Evolutionary conservation across 1,139 yeast species (phyloP), one percentile per base, ranked within the genome.

Genomic region (Citeromyces hawaiiensis): DNA sequence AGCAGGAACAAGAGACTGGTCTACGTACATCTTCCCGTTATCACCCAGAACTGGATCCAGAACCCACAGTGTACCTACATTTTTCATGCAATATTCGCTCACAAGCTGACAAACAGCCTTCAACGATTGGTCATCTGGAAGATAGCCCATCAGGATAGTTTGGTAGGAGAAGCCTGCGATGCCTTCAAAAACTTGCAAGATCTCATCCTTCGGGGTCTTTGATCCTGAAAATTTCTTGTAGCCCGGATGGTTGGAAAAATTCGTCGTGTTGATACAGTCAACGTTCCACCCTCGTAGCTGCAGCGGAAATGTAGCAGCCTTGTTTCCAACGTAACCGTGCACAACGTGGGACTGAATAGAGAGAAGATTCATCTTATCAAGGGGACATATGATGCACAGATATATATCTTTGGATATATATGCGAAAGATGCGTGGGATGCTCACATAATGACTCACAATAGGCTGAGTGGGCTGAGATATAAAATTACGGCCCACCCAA

Each of bases 21-120:
- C 71, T 9, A 91, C 96, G 52, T 91, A 91, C 21, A 88, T 56
- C 43, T 68, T 70, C 2, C 94, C 95, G 48, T 85, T 79, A 56
- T 91, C 98, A 11, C 98, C 98, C 69, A 91, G 70, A 2, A 91
- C 96, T 1, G 98, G 97, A 54, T 91, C 98, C 45, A 87, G 57
- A 10, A 87, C 63, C 78, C 93, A 82, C 47, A 57, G 34, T 4
- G 61, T 49, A 10, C 51, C 47, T 4, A 52, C 44, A 3, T 42
- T 41, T 2, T 41, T 43, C 2, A 44, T 44, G 33, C 53, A 51
- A 35, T 51, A 44, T 19, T 47, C 53, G 27, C 44, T 55, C 54
- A 59, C 51, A 35, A 75, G 66, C 17, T 61, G 55, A 36, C 69
- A 70, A 1, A 77, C 69, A 1, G 68, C 66, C 37, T 56, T 52